Conservation (phyloP, 306 rosid species). For the Carpinus fangiana region DNA sequence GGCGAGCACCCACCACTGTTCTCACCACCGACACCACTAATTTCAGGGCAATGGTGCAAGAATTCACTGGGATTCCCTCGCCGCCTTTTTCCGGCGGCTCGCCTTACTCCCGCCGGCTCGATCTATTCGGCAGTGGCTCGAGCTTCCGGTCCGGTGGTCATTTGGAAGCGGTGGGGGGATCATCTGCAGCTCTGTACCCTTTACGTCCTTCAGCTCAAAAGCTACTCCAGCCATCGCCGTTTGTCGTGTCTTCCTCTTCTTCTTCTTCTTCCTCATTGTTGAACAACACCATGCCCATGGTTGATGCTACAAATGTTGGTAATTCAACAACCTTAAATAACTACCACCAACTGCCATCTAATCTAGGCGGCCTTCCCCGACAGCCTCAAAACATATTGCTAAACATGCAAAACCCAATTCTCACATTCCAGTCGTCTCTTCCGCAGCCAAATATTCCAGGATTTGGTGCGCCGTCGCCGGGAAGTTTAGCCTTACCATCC, state of each 20-base stretch:
- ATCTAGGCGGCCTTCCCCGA: constrained; percentile 32
- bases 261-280: constrained; percentile 39
- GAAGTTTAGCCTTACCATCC: constrained; percentile 30
- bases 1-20: constrained; percentile 89
- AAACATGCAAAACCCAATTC: constrained; percentile 47
- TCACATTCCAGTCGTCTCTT: constrained; percentile 40
- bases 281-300: constrained; percentile 21
- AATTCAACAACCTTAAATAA: constrained; percentile 9
- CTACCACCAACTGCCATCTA: constrained; percentile 41
- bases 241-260: constrained; percentile 19
- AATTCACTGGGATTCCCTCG: constrained; percentile 90
- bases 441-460: constrained; percentile 18
- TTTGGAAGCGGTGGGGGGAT: constrained; percentile 18
- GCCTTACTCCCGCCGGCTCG: constrained; percentile 61
- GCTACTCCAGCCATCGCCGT: constrained; percentile 35
- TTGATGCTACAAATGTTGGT: constrained; percentile 32
- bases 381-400: constrained; percentile 33
- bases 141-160: constrained; percentile 30
- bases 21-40: constrained; percentile 89
- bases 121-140: constrained; percentile 55
- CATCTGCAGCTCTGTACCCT: constrained; percentile 37
- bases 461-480: constrained; percentile 34
- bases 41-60: constrained; percentile 97
- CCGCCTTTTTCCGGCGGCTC: constrained; percentile 68
- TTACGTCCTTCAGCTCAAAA: constrained; percentile 64